phyloP scores from a whole-genome alignment of 1,284 basidiomycete species.

The Neolentinus lepideus region DNA sequence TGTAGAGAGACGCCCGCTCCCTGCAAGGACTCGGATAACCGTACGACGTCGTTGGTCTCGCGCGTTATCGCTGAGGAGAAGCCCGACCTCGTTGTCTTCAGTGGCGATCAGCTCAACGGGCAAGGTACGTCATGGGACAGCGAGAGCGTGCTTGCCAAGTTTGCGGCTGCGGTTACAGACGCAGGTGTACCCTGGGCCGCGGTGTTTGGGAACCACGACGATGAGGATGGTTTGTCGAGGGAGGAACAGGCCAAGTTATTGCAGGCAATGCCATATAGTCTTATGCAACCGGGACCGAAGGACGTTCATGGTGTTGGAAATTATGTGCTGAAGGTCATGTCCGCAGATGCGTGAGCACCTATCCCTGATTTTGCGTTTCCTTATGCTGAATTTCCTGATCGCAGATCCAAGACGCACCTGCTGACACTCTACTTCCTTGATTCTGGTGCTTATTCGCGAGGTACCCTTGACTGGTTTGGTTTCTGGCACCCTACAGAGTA shows the following conservation, averaged over 20 bases:
- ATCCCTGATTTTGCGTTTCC: constrained; percentile 9
- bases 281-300: constrained; percentile 74
- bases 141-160: constrained; percentile 82
- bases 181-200: constrained; percentile 83
- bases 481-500: constrained; percentile 63
- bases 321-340: constrained; percentile 72
- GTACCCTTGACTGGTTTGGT: constrained; percentile 50
- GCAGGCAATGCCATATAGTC: constrained; percentile 77
- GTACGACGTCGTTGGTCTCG: constrained; percentile 64
- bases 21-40: constrained; percentile 62
- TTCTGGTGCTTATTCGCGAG: constrained; percentile 71
- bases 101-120: constrained; percentile 82
- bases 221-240: constrained; percentile 58
- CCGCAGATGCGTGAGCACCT: constrained; percentile 61
- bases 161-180: constrained; percentile 70
- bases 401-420: constrained; percentile 78
- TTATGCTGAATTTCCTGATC: constrained; percentile 6
- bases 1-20: constrained; percentile 65
- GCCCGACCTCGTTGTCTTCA: constrained; percentile 87
- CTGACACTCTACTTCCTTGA: constrained; percentile 93
- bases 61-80: constrained; percentile 75
- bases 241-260: constrained; percentile 67
- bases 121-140: constrained; percentile 87
- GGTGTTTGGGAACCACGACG: constrained; percentile 91
- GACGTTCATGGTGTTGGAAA: constrained; percentile 84